Base-by-base conservation (phyloP, 1,284 basidiomycete species). In the Austropuccinia psidii region DNA sequence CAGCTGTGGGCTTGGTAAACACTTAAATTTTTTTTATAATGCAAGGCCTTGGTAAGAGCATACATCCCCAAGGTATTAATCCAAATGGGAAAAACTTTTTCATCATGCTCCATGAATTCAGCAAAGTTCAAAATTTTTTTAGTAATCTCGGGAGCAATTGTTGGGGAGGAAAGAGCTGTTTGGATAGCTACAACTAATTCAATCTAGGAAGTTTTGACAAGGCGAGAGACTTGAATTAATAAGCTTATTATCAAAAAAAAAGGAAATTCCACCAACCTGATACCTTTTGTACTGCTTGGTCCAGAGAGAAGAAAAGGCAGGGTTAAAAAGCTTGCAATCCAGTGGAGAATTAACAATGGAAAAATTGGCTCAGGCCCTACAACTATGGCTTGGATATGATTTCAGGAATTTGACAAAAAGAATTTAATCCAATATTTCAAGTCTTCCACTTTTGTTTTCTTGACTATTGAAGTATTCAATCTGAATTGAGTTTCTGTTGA, bases 71-170 rank as follows among this genome's bases (percentile, higher is more conserved):
- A 86, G 15, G 91, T 90, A 64, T 91, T 87, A 76, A 95, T 89
- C 78, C 97, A 93, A 77, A 98, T 97, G 0, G 93, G 93, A 1
- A 98, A 84, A 0, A 91, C 87, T 80, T 97, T 97, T 81, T 98
- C 96, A 81, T 98, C 95, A 78, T 98, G 96, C 82, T 98, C 96
- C 91, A 98, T 97, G 81, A 98, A 98, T 81, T 99, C 96, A 8
- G 94, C 93, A n/a, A 98, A 85, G 81, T 94, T 94, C 75, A 99
- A 86, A 35, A 98, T 84, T 57, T 91, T 87, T 80, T 97, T 91
- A n/a, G 96, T 91, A 37, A 98, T 86, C 70, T 98, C 94, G 3
- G 91, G 86, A 0, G 95, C 92, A 2, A 92, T 88, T 3, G 85
- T 87, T 13, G 85, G 84, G 84, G 92, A 75, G 29, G 89, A 91